A percentile compares a stretch with the other conserved stretches of the same genome.
These are phyloP conservation scores for Basidiobolus meristosporus DNA, from an alignment of 371 early-diverging fungal genomes.

Conservation along the genomic window DNA sequence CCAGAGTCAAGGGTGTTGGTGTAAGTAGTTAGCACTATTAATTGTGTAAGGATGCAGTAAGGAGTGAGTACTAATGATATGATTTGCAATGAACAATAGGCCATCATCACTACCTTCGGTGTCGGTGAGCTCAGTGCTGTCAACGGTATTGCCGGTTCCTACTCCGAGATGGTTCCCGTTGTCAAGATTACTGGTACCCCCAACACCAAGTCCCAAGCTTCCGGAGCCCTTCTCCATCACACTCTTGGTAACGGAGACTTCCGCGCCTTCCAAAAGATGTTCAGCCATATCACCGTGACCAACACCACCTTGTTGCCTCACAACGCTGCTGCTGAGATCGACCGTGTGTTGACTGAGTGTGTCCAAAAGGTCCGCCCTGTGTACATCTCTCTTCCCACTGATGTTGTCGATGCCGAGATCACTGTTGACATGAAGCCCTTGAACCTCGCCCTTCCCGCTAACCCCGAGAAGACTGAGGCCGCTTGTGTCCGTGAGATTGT, in stretches of 20 bases:
- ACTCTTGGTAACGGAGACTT: constrained; percentile 30
- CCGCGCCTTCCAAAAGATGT: constrained; percentile 11
- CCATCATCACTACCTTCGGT: constrained; percentile 27
- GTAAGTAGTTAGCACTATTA: no score
- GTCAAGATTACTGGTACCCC: no score
- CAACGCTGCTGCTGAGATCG: constrained; percentile 17
- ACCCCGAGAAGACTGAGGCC: constrained; percentile 7
- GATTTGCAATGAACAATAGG: no score
- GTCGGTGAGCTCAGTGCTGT: constrained; percentile 27
- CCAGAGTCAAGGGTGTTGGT: constrained; percentile 14
- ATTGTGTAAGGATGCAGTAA: no score
- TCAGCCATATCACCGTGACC: constrained; percentile 4
- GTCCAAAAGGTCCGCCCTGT: constrained; percentile 6
- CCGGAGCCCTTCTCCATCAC: constrained; percentile 21
- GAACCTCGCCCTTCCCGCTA: constrained; percentile 5
- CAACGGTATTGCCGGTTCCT: constrained; percentile 29
- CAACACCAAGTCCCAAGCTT: constrained; percentile 6
- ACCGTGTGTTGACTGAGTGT: constrained; percentile 10
- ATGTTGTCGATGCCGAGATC: constrained; percentile 13
- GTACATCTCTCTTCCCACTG: constrained; percentile 22
- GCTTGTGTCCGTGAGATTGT: constrained; percentile 9
- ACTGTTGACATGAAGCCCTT: constrained; percentile 6
- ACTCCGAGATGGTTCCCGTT: no score
- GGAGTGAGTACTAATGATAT: no score
- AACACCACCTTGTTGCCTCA: constrained; percentile 18